These are phyloP conservation scores for Trichoderma sp. DNA, from an alignment of 2,329 filamentous ascomycete species.

Conservation along the genomic window DNA sequence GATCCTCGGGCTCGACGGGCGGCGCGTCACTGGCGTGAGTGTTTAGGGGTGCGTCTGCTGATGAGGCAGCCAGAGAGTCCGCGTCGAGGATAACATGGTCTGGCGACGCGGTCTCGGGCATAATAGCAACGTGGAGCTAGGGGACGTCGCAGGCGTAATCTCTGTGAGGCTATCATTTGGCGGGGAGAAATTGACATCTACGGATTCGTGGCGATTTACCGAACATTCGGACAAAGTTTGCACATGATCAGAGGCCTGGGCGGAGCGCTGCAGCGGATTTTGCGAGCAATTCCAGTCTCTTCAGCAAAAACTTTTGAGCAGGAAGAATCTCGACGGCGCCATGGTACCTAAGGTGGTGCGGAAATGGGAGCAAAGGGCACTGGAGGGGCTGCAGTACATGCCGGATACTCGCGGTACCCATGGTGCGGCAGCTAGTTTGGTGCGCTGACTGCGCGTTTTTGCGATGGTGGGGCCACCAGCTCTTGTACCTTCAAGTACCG, in stretches of 20 bases:
- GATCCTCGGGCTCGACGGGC: constrained; percentile 22
- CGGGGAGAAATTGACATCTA: constrained; percentile 55
- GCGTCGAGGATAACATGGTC: constrained; percentile 39
- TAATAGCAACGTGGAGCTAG: constrained; percentile 47
- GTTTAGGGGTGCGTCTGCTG: constrained; percentile 1
- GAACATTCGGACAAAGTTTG: constrained; percentile 50
- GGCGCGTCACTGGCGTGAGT: constrained; percentile 24
- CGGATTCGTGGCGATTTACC: constrained; percentile 45
- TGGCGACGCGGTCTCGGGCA: constrained; percentile 61
- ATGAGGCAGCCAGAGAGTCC: constrained; percentile 26
- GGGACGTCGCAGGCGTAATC: constrained; percentile 49
- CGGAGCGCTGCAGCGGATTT: constrained; percentile 46
- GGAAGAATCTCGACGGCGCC: constrained; percentile 32
- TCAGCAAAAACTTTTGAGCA: constrained; percentile 52
- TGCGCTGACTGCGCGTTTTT: background rate
- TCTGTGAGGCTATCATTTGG: constrained; percentile 60
- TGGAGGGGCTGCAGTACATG: constrained; percentile 13
- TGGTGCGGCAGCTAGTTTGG: background rate
- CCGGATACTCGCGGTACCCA: background rate
- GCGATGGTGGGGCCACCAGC: background rate
- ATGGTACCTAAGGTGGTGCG: constrained; percentile 13
- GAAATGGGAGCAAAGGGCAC: constrained; percentile 15
- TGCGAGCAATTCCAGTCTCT: constrained; percentile 42
- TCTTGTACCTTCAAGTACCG: constrained; percentile 6
- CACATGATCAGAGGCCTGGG: constrained; percentile 53